Base-by-base conservation (phyloP, 108 stramenopile species). In the Cyclotella cryptica region DNA sequence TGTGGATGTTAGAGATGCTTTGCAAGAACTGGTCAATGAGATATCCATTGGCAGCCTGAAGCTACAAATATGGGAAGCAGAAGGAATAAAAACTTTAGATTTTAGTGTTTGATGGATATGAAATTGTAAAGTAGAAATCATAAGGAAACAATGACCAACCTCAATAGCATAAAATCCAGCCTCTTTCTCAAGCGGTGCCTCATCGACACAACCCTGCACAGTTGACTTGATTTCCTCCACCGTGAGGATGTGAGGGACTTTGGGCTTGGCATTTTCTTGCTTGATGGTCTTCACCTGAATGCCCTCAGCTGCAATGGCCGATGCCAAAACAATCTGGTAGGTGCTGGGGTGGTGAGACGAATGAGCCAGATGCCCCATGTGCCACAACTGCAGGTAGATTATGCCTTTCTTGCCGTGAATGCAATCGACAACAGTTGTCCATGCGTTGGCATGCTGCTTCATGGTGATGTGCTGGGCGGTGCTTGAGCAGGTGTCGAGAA, bases 11-110 rank as follows among this genome's bases (percentile, higher is more conserved):
- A 0, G 64, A 44, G 17, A 18, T 6, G 14, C 29, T 44, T 65
- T 65, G 64, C 9, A 65, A 22, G 26, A 65, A 65, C 21, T 65
- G 64, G 43, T 65, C 64, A 45, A 65, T 45, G 21, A 65, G 64
- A 14, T 65, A 65, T 15, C 64, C 64, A 13, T 65, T 65, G 15
- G 64, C 64, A 4, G 21, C 8, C 10, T 65, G 64, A 24, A 65
- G 17, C 49, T 51, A 8, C 17, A 35, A 35, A 35, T 5, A 35
- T 35, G 35, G 35, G 35, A 35, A 35, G 35, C 2, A 35, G 35
- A 35, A 2, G 6, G 35, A 5, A 35, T 35, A 35, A 35, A 35
- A 35, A 35, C 2, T 2, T 2, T 35, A 35, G 35, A 6, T 35
- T 5, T 35, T 35, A 35, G 35, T 35, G 2, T 2, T 35, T 2